Evolutionary conservation across 2,329 filamentous ascomycete genomes (phyloP).

Genomic region (Aspergillus proliferans): DNA sequence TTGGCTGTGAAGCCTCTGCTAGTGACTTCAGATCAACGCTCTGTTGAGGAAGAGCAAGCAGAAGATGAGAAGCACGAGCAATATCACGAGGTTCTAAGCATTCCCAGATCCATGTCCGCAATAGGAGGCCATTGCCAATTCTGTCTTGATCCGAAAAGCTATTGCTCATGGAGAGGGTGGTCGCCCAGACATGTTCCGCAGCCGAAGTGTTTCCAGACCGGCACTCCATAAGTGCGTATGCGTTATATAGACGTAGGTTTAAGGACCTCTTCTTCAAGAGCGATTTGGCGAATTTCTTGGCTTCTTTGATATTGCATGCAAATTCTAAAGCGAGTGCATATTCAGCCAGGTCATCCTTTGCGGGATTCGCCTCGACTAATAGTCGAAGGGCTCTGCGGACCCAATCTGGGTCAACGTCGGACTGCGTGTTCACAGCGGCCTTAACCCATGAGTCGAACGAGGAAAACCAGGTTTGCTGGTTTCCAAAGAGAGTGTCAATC

Average conservation of each 20-base stretch:
- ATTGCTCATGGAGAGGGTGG: conserved; percentile 57
- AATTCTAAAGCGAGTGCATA: conserved; percentile 66
- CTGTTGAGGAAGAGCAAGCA: conserved; percentile 36
- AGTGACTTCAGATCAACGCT: conserved; percentile 27
- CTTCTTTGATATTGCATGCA: conserved; percentile 46
- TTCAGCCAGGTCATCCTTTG: conserved; percentile 53
- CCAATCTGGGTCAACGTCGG: conserved; percentile 41
- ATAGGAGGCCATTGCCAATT: conserved; percentile 43
- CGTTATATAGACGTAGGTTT: conserved; percentile 66
- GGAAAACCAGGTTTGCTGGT: conserved; percentile 43
- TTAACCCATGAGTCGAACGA: conserved; percentile 29
- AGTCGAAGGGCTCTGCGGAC: conserved; percentile 52
- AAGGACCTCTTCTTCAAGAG: conserved; percentile 64
- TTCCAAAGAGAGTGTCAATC: conserved; percentile 50
- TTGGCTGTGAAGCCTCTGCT: conserved; percentile 8
- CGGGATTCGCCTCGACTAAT: conserved; percentile 42
- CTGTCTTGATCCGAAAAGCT: conserved; percentile 31
- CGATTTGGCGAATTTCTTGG: conserved; percentile 65
- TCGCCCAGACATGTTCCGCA: conserved; percentile 60
- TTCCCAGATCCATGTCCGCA: conserved; percentile 62
- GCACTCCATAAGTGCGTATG: conserved; percentile 68
- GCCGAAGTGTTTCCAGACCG: conserved; percentile 51
- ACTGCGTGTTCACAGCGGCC: conserved; percentile 18
- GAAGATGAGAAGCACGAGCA: conserved; percentile 29
- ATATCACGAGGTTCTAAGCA: conserved; percentile 47